A percentile compares a stretch with the other conserved stretches of the same genome.
Conservation (phyloP, 2,329 filamentous ascomycete genomes). For the Xylaria sp. region DNA sequence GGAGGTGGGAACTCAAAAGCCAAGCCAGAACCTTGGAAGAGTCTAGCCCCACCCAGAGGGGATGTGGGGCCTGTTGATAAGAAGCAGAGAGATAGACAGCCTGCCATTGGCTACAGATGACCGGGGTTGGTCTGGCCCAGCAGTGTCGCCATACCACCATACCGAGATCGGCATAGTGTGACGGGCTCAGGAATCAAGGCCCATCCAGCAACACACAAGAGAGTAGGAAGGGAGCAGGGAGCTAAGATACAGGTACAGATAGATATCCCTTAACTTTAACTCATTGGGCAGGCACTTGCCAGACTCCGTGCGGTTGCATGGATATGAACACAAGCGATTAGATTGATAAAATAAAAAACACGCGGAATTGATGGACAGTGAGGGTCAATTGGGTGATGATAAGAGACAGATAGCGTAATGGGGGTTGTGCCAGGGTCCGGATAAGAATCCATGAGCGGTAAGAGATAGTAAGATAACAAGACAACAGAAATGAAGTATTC, state of each 20-base stretch:
- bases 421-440: not conserved
- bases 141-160: too few relatives aligned
- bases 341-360: not conserved
- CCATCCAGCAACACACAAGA: conserved; percentile 5
- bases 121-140: not conserved
- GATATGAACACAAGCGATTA: not conserved
- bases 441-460: not conserved
- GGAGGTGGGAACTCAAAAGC: conserved; percentile 27
- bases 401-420: not conserved
- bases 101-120: conserved; percentile 17
- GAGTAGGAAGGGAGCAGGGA: not conserved
- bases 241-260: conserved; percentile 13
- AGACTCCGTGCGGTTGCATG: not conserved
- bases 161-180: conserved; percentile 1
- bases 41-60: conserved; percentile 14
- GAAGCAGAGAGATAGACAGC: conserved; percentile 3
- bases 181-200: not conserved
- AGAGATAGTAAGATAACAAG: conserved; percentile 4
- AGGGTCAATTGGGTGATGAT: not conserved
- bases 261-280: conserved; percentile 4
- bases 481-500: not conserved
- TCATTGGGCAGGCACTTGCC: conserved; percentile 19
- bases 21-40: conserved; percentile 8
- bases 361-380: not conserved
- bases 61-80: conserved; percentile 28